Evolutionary conservation across 768 basidiomycete species (phyloP).

Genomic region (Roridomyces roridus): DNA sequence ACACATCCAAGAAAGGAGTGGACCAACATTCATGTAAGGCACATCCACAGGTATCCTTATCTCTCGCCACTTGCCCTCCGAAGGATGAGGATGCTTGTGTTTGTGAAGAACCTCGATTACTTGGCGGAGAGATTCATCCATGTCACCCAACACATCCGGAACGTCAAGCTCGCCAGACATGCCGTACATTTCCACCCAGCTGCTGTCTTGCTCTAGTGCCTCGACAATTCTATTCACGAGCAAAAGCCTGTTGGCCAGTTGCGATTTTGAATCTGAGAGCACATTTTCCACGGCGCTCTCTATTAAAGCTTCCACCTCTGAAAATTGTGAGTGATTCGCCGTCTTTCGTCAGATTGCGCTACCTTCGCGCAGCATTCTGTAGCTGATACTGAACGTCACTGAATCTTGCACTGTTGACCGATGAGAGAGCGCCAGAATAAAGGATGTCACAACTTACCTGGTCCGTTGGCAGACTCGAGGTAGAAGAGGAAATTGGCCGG

Average conservation of each 20-base stretch:
- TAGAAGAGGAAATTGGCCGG: conserved; percentile 84
- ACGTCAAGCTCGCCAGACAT: conserved; percentile 74
- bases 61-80: conserved; percentile 68
- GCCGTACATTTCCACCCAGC: conserved; percentile 74
- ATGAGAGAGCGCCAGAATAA: conserved; percentile 7
- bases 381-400: conserved; percentile 68
- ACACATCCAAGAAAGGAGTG: conserved; percentile 5
- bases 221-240: conserved; percentile 58
- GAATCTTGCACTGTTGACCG: conserved; percentile 62
- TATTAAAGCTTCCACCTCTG: conserved; percentile 75
- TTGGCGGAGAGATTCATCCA: conserved; percentile 36
- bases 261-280: conserved; percentile 40
- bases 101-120: conserved; percentile 47
- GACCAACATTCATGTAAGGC: conserved; percentile 77
- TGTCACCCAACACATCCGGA: conserved; percentile 45
- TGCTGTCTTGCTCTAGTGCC: conserved; percentile 64
- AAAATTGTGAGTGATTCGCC: not conserved
- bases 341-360: conserved; percentile 4
- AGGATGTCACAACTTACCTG: conserved; percentile 48
- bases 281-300: conserved; percentile 53
- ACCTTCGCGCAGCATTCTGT: conserved; percentile 88
- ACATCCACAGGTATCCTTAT: conserved; percentile 87
- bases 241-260: conserved; percentile 44
- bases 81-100: conserved; percentile 46
- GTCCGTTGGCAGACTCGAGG: conserved; percentile 66